A percentile compares a stretch with the other conserved stretches of the same genome.
These are phyloP conservation scores for Sporothrix variecibatus DNA, from an alignment of 2,329 filamentous ascomycete species.

Conservation along the genomic window DNA sequence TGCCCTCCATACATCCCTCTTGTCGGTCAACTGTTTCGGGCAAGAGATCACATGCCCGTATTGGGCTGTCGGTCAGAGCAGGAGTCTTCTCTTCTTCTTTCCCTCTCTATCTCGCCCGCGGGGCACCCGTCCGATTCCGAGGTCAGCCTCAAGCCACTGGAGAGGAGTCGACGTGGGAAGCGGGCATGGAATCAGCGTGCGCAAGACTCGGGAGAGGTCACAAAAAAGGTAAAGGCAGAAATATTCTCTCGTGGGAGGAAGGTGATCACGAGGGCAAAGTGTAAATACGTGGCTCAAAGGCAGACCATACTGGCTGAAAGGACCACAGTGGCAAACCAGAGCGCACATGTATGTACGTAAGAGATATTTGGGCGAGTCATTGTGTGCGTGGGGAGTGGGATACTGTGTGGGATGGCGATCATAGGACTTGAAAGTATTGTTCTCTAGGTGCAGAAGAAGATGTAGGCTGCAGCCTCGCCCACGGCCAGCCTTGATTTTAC, in stretches of 20 bases:
- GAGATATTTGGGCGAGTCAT: not conserved
- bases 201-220: not conserved
- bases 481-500: not conserved
- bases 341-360: not conserved
- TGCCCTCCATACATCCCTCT: not conserved
- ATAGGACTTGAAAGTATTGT: not conserved
- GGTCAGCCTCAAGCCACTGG: not conserved
- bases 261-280: not conserved
- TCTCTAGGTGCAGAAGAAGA: not conserved
- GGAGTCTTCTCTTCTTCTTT: not conserved
- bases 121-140: not conserved
- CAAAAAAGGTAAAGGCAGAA: not conserved
- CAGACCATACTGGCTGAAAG: not conserved
- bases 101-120: not conserved
- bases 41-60: conserved; percentile 29
- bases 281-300: not conserved
- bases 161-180: not conserved
- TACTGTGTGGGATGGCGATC: not conserved
- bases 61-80: conserved; percentile 26
- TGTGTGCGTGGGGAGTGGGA: not conserved
- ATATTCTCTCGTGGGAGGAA: not conserved
- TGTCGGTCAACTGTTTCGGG: conserved; percentile 30
- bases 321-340: not conserved
- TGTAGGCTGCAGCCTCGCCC: not conserved
- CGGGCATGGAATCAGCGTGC: not conserved